These are phyloP conservation scores for Hippophae tibetana DNA, from an alignment of 306 rosid species.

Conservation along the genomic window DNA sequence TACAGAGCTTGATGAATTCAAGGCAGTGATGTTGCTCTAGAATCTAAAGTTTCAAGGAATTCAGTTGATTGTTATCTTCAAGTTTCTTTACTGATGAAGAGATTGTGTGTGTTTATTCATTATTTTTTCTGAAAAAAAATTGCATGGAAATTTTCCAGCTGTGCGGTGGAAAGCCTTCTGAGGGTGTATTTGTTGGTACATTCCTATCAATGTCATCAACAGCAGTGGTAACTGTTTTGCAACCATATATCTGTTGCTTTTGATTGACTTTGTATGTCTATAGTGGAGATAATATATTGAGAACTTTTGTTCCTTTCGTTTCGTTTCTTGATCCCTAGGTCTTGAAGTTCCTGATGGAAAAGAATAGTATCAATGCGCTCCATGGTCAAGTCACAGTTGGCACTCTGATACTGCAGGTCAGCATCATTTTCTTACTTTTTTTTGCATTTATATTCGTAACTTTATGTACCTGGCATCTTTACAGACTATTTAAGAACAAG, in stretches of 20 bases:
- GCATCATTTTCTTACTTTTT: neutral
- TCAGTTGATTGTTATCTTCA: too few species aligned
- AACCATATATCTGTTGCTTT: constrained; percentile 10
- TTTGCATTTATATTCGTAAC: neutral
- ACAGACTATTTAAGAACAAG: neutral
- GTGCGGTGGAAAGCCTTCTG: constrained; percentile 93
- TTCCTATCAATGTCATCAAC: constrained; percentile 92
- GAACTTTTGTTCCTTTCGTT: neutral
- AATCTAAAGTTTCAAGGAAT: too few species aligned
- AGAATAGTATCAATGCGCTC: constrained; percentile 63
- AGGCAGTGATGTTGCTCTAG: too few species aligned
- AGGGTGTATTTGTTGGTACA: constrained; percentile 84
- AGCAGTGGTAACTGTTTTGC: constrained; percentile 65
- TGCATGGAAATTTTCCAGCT: constrained; percentile 54
- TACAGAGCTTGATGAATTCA: too few species aligned
- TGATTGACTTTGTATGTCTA: too few species aligned
- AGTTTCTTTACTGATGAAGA: too few species aligned
- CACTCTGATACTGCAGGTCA: constrained; percentile 83
- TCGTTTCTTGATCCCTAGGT: constrained; percentile 45
- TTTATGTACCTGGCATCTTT: neutral
- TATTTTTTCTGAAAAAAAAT: neutral
- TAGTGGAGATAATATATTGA: too few species aligned
- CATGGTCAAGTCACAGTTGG: constrained; percentile 95
- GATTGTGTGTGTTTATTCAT: too few species aligned
- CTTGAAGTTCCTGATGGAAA: constrained; percentile 89